Conservation (phyloP, 2,329 filamentous ascomycete species). For the Thelonectria discophora region DNA sequence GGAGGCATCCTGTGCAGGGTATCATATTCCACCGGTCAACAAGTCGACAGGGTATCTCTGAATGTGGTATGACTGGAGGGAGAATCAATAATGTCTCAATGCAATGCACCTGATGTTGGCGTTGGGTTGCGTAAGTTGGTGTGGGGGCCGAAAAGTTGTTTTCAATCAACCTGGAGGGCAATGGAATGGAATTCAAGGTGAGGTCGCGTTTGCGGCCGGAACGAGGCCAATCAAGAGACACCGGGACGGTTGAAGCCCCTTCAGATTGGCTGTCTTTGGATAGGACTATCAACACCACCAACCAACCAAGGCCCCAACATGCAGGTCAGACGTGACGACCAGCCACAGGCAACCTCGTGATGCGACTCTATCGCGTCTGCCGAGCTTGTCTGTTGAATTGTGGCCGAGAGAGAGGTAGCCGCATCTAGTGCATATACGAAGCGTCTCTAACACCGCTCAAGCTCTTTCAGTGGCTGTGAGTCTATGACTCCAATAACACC, state of each 20-base stretch:
- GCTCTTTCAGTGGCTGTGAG: neutral
- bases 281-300: neutral
- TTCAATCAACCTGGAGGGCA: constrained; percentile 11
- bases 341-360: constrained; percentile 13
- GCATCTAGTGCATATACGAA: neutral
- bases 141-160: constrained; percentile 25
- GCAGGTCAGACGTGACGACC: constrained; percentile 10
- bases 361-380: neutral
- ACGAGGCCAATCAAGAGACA: neutral
- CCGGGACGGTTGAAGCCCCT: neutral
- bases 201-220: neutral
- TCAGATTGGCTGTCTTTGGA: neutral
- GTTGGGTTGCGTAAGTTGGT: constrained; percentile 1
- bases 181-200: neutral
- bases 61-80: constrained; percentile 11
- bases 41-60: neutral
- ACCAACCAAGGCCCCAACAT: constrained; percentile 8
- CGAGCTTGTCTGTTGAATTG: neutral
- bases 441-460: neutral
- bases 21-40: neutral
- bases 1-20: neutral
- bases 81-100: constrained; percentile 1
- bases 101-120: constrained; percentile 1
- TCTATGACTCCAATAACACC: neutral
- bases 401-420: neutral